Conservation (phyloP, 2,329 filamentous ascomycete species). For the Exophiala mesophila region DNA sequence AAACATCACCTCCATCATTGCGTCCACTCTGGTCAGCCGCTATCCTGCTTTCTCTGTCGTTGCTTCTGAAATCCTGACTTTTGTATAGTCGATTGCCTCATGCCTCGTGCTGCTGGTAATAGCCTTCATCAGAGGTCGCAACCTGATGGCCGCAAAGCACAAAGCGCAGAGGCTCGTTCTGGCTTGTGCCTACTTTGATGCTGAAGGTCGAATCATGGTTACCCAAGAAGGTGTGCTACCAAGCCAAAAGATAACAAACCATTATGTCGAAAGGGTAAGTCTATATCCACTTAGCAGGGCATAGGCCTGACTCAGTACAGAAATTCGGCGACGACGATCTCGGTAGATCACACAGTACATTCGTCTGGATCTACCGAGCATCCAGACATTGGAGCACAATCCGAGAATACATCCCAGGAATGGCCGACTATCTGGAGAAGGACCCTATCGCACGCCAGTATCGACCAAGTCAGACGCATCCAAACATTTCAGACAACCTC, state of each 20-base stretch:
- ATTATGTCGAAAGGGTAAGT: slow-evolving; percentile 61
- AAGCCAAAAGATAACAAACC: slow-evolving; percentile 67
- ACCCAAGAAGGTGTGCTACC: slow-evolving; percentile 42
- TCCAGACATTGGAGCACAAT: slow-evolving; percentile 72
- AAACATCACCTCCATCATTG: slow-evolving; percentile 66
- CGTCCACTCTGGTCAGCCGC: slow-evolving; percentile 60
- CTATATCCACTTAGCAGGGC: too few relatives aligned
- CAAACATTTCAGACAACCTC: slow-evolving; percentile 25
- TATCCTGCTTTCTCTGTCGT: background rate
- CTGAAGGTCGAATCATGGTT: slow-evolving; percentile 42
- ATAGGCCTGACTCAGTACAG: too few relatives aligned
- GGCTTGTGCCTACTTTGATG: slow-evolving; percentile 42
- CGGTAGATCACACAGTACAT: slow-evolving; percentile 69
- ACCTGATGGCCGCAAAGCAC: slow-evolving; percentile 50
- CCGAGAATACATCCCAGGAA: slow-evolving; percentile 62
- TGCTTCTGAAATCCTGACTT: slow-evolving; percentile 19
- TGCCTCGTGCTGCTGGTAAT: slow-evolving; percentile 56
- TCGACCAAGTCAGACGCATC: slow-evolving; percentile 11
- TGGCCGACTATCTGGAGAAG: slow-evolving; percentile 63
- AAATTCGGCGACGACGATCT: slow-evolving; percentile 68
- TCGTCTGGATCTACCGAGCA: slow-evolving; percentile 81
- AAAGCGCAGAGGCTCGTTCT: slow-evolving; percentile 58
- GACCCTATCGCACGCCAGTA: slow-evolving; percentile 36
- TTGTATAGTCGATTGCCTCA: slow-evolving; percentile 54
- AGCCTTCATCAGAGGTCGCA: slow-evolving; percentile 51